Evolutionary conservation across 179 eudicot species (phyloP).

Genomic region (Vitellaria paradoxa): DNA sequence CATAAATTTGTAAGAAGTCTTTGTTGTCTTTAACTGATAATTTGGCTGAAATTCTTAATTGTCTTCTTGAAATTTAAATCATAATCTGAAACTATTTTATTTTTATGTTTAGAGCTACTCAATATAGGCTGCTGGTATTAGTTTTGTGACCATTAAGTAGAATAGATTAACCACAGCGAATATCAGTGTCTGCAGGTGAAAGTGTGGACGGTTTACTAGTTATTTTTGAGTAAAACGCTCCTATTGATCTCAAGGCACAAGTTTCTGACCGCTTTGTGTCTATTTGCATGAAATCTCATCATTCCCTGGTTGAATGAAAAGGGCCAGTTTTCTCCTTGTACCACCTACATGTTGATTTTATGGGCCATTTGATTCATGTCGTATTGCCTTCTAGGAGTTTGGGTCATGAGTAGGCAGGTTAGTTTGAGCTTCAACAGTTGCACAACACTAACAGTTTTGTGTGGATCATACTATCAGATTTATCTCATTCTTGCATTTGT

Average conservation of each 20-base stretch:
- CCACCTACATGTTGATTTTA: background rate
- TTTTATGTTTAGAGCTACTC: background rate
- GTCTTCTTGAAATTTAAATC: background rate
- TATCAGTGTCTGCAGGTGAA: background rate
- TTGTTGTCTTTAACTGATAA: background rate
- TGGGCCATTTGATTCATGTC: too few species aligned
- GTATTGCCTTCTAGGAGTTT: conserved; percentile 4
- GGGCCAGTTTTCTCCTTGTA: background rate
- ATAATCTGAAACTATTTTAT: background rate
- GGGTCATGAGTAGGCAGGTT: background rate
- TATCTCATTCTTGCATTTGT: background rate
- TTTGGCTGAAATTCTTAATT: background rate
- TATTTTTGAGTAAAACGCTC: background rate
- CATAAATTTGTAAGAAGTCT: background rate
- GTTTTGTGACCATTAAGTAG: background rate
- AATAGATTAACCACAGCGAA: background rate
- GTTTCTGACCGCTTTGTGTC: background rate
- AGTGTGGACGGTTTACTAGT: background rate
- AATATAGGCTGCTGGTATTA: background rate
- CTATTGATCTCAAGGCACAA: background rate
- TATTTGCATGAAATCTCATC: background rate
- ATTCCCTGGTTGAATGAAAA: background rate
- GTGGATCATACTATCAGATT: background rate
- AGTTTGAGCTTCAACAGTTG: conserved; percentile 7
- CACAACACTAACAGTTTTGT: background rate